A percentile compares a stretch with the other conserved stretches of the same genome.
Conservation (phyloP, 805 yeast genomes). For the Kodamaea neixiangensis region DNA sequence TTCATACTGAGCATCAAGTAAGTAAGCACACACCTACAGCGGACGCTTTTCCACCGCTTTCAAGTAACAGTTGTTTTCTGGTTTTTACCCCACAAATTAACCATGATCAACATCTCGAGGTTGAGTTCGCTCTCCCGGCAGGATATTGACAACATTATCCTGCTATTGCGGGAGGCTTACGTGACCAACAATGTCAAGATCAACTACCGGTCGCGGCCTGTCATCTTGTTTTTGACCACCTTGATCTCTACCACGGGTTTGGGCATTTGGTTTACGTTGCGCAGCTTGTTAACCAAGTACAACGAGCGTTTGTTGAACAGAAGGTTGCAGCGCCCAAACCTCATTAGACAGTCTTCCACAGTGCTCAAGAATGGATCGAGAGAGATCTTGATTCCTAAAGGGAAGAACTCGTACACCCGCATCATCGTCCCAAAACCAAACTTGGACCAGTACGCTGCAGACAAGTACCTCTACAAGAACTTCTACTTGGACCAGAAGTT, state of each 20-base stretch:
- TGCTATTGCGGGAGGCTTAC: conserved; percentile 38
- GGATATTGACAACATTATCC: conserved; percentile 35
- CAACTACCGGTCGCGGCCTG: conserved; percentile 45
- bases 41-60: neutral
- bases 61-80: neutral
- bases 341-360: conserved; percentile 44
- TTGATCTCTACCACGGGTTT: conserved; percentile 43
- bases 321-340: conserved; percentile 32
- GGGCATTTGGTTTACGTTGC: conserved; percentile 34
- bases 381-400: conserved; percentile 50
- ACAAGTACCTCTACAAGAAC: conserved; percentile 53
- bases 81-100: conserved; percentile 1
- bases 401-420: conserved; percentile 35
- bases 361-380: conserved; percentile 48
- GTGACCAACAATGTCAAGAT: conserved; percentile 38
- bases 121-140: conserved; percentile 33
- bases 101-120: conserved; percentile 38
- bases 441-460: conserved; percentile 55
- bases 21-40: too few species aligned
- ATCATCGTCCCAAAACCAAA: conserved; percentile 50
- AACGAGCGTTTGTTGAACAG: conserved; percentile 30
- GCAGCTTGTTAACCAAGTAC: conserved; percentile 31
- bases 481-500: conserved; percentile 36
- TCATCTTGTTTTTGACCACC: conserved; percentile 42
- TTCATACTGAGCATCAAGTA: too few species aligned